phyloP scores from a whole-genome alignment of 208 protist species.

The Acanthamoeba royreba region DNA sequence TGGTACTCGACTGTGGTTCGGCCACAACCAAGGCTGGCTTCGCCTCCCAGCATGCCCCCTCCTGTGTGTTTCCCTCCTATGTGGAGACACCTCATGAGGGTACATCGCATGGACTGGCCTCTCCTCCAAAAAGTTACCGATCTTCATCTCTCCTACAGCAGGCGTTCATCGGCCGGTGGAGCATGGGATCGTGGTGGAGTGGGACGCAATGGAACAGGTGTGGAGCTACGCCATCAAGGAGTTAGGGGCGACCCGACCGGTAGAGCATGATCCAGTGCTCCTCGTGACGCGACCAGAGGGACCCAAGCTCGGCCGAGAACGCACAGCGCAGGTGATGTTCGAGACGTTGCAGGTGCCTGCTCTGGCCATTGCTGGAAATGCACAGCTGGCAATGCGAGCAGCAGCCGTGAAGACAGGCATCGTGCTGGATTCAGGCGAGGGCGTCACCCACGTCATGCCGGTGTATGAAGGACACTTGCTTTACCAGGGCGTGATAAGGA shows the following conservation, averaged over 20 bases:
- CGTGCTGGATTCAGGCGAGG: neutral
- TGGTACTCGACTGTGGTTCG: neutral
- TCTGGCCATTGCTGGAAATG: constrained; percentile 74
- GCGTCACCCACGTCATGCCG: neutral
- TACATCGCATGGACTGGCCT: neutral
- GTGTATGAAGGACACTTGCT: neutral
- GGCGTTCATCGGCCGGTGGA: no score
- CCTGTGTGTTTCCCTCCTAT: neutral
- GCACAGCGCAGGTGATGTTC: constrained; percentile 85
- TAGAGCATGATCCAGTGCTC: constrained; percentile 69
- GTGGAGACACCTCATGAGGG: neutral
- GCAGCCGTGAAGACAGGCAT: neutral
- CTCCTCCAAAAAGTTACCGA: neutral
- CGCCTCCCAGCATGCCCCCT: neutral
- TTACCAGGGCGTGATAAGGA: neutral
- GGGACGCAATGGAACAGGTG: constrained; percentile 80
- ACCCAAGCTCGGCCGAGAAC: constrained; percentile 81
- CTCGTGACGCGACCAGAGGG: neutral
- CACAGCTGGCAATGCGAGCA: neutral
- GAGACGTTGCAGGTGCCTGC: constrained; percentile 82
- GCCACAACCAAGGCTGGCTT: neutral
- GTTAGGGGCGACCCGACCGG: constrained; percentile 59
- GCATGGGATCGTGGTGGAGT: constrained; percentile 51
- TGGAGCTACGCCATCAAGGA: constrained; percentile 79
- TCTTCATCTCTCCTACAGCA: neutral